A percentile compares a stretch with the other conserved stretches of the same genome.
Conservation (phyloP, 306 rosid species). For the Glycine soja region DNA sequence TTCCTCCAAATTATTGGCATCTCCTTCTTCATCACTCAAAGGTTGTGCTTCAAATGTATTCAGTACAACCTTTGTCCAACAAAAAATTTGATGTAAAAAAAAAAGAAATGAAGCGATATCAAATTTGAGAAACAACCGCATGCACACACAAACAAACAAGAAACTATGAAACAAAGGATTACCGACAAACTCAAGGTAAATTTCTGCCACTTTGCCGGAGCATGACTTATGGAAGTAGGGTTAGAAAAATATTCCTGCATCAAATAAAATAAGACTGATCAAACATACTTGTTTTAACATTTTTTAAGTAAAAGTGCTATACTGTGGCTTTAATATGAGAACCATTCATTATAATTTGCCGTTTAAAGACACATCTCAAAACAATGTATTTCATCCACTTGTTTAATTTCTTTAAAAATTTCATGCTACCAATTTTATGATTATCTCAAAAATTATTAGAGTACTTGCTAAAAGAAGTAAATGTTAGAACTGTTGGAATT, state of each 20-base stretch:
- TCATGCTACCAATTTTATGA: neutral
- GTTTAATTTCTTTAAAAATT: neutral
- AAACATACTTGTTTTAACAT: slow-evolving; percentile 6
- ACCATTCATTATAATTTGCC: neutral
- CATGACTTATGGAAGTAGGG: slow-evolving; percentile 69
- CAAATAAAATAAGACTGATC: slow-evolving; percentile 38
- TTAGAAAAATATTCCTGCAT: slow-evolving; percentile 88
- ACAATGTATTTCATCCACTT: neutral
- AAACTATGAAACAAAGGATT: slow-evolving; percentile 38
- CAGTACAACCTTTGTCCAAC: slow-evolving; percentile 69
- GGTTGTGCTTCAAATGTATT: slow-evolving; percentile 97
- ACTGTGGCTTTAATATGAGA: neutral
- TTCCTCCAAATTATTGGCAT: slow-evolving; percentile 91
- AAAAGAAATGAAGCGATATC: slow-evolving; percentile 24
- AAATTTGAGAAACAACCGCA: neutral
- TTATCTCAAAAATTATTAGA: neutral
- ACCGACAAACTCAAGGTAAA: slow-evolving; percentile 85
- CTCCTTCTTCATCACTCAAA: slow-evolving; percentile 92
- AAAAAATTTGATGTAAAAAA: slow-evolving; percentile 37
- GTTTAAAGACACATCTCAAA: neutral
- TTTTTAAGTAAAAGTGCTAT: neutral
- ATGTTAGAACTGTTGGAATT: too few relatives aligned
- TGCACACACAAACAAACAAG: slow-evolving; percentile 16
- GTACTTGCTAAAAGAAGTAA: neutral
- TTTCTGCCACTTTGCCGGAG: slow-evolving; percentile 87